phyloP scores from a whole-genome alignment of 768 basidiomycete species.

The Boletus rubropictus region DNA sequence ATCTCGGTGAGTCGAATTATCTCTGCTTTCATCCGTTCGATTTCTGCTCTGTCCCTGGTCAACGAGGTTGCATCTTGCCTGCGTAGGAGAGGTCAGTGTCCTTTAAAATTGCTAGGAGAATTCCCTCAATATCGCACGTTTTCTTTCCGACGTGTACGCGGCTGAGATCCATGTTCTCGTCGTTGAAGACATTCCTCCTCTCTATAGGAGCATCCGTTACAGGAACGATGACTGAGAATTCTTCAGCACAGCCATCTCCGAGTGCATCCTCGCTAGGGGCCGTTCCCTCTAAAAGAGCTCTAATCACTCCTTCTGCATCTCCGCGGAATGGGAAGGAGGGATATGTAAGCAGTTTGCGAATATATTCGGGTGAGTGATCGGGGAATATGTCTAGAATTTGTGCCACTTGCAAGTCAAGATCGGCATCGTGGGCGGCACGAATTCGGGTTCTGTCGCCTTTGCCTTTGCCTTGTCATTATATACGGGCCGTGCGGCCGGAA shows the following conservation, averaged over 20 bases:
- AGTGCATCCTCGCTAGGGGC: slow-evolving; percentile 41
- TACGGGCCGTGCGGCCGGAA: slow-evolving; percentile 30
- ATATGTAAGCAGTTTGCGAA: slow-evolving; percentile 51
- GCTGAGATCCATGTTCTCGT: slow-evolving; percentile 59
- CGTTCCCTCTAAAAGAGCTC: slow-evolving; percentile 70
- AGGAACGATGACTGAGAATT: background rate
- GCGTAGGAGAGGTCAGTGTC: slow-evolving; percentile 3
- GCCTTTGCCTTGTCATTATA: slow-evolving; percentile 37
- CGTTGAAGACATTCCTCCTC: slow-evolving; percentile 72
- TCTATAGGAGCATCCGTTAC: slow-evolving; percentile 29
- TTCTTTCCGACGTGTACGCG: slow-evolving; percentile 62
- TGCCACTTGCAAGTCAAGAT: slow-evolving; percentile 52
- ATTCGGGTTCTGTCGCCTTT: slow-evolving; percentile 25
- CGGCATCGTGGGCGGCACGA: slow-evolving; percentile 30
- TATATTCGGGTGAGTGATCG: slow-evolving; percentile 48
- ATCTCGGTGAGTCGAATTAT: slow-evolving; percentile 74
- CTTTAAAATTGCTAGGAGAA: background rate
- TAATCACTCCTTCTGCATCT: slow-evolving; percentile 57
- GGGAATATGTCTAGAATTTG: slow-evolving; percentile 79
- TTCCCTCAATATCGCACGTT: slow-evolving; percentile 35
- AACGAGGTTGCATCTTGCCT: slow-evolving; percentile 44
- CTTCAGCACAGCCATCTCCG: slow-evolving; percentile 5
- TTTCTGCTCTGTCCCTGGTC: slow-evolving; percentile 51
- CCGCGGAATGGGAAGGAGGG: slow-evolving; percentile 27
- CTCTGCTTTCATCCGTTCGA: slow-evolving; percentile 76